Conservation (phyloP, 73 alveolate species). For the Paramecium bursaria region DNA sequence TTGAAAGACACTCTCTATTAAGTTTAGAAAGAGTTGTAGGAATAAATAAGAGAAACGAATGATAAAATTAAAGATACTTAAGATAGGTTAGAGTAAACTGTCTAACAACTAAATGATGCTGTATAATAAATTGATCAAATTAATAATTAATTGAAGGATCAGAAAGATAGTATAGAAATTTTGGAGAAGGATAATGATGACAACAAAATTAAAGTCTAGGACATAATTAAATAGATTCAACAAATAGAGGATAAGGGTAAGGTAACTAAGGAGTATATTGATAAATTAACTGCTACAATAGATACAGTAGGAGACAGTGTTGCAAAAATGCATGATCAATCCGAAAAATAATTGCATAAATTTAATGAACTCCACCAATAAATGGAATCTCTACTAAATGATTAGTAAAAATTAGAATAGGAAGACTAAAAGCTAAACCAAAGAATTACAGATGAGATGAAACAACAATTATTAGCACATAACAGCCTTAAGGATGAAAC, state of each 20-base stretch:
- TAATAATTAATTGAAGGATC: background rate
- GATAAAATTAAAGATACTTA: background rate
- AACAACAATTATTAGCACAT: background rate
- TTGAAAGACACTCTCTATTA: background rate
- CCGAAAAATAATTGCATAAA: no score
- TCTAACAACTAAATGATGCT: background rate
- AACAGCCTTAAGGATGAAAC: background rate
- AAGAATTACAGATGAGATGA: background rate
- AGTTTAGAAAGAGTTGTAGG: background rate
- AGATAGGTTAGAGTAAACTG: background rate
- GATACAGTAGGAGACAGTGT: background rate
- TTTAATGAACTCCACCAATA: no score
- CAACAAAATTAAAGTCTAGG: background rate
- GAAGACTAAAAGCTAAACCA: background rate
- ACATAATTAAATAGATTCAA: background rate
- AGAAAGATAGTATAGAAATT: background rate
- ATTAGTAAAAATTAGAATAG: background rate
- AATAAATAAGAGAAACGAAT: background rate
- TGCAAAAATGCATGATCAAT: background rate
- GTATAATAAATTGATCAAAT: background rate
- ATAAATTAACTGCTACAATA: background rate
- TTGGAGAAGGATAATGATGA: conserved; percentile 1
- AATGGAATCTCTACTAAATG: background rate
- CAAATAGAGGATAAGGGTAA: background rate
- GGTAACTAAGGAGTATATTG: background rate